Percentiles rank a stretch among this genome's conserved stretches.
Evolutionary conservation across 371 early-diverging fungal species (phyloP).

Genomic region (Agmasoma carcini): DNA sequence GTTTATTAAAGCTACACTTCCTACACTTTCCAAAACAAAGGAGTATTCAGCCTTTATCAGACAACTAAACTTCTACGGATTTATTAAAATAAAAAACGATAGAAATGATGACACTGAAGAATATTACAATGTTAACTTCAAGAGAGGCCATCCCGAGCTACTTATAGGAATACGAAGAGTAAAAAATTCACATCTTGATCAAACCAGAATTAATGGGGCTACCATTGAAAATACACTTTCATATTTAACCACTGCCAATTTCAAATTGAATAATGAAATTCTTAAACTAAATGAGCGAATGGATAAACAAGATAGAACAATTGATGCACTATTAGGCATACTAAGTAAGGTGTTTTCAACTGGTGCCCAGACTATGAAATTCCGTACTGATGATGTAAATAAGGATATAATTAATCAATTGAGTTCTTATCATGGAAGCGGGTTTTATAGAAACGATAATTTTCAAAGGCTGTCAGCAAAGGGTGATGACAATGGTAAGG

Average conservation of each 20-base stretch:
- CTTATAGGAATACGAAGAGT: slow-evolving; percentile 23
- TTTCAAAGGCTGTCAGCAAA: too few species aligned
- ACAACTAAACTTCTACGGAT: slow-evolving; percentile 53
- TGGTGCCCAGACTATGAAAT: neutral
- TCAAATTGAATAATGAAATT: slow-evolving; percentile 38
- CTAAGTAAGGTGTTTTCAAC: slow-evolving; percentile 43
- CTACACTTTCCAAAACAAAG: slow-evolving; percentile 47
- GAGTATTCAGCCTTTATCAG: slow-evolving; percentile 53
- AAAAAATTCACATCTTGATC: slow-evolving; percentile 4
- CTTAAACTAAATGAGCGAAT: slow-evolving; percentile 43
- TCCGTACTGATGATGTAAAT: too few species aligned
- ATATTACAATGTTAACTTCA: slow-evolving; percentile 39
- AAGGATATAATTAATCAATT: too few species aligned
- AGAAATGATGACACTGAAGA: slow-evolving; percentile 48
- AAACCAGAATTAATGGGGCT: slow-evolving; percentile 10
- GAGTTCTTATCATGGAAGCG: too few species aligned
- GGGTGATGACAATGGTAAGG: too few species aligned
- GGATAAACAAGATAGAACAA: slow-evolving; percentile 50
- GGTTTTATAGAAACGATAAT: too few species aligned
- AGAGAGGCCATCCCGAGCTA: slow-evolving; percentile 26
- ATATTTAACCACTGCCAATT: slow-evolving; percentile 38
- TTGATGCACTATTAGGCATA: slow-evolving; percentile 48
- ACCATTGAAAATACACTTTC: slow-evolving; percentile 29
- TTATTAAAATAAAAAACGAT: slow-evolving; percentile 42
- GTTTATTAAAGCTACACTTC: slow-evolving; percentile 45